Percentiles rank a stretch among this genome's conserved stretches.
Evolutionary conservation across 108 stramenopile species (phyloP).

Genomic region (Skeletonema tropicum): DNA sequence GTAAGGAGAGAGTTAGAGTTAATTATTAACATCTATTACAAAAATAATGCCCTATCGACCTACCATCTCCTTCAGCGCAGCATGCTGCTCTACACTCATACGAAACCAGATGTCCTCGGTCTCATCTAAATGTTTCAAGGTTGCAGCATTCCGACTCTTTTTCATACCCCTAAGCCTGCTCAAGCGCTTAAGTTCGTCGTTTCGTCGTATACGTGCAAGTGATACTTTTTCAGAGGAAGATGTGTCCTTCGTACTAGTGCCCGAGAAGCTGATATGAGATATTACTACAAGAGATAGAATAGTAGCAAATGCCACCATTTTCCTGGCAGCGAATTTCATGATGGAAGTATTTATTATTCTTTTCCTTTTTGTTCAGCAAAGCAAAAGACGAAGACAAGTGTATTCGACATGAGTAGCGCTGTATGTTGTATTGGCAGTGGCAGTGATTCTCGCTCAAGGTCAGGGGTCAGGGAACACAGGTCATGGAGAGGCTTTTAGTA

Average conservation of each 20-base stretch:
- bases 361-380: too few relatives aligned
- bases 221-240: background rate
- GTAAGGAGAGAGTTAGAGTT: background rate
- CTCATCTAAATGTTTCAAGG: background rate
- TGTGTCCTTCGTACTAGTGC: background rate
- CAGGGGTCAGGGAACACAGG: too few relatives aligned
- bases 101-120: background rate
- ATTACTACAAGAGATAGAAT: background rate
- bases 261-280: background rate
- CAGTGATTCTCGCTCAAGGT: too few relatives aligned
- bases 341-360: too few relatives aligned
- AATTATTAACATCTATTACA: background rate
- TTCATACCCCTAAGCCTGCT: background rate
- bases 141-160: background rate
- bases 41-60: background rate
- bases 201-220: background rate
- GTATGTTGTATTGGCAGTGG: too few relatives aligned
- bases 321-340: too few relatives aligned
- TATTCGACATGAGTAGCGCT: too few relatives aligned
- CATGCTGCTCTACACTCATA: background rate
- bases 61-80: background rate
- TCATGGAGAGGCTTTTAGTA: too few relatives aligned
- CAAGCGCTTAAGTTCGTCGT: background rate
- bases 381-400: too few relatives aligned
- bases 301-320: too few relatives aligned